Percentiles rank a stretch among this genome's conserved stretches.
These are phyloP conservation scores for Hanseniaspora lachancei DNA, from an alignment of 805 yeast genomes.

Conservation along the genomic window DNA sequence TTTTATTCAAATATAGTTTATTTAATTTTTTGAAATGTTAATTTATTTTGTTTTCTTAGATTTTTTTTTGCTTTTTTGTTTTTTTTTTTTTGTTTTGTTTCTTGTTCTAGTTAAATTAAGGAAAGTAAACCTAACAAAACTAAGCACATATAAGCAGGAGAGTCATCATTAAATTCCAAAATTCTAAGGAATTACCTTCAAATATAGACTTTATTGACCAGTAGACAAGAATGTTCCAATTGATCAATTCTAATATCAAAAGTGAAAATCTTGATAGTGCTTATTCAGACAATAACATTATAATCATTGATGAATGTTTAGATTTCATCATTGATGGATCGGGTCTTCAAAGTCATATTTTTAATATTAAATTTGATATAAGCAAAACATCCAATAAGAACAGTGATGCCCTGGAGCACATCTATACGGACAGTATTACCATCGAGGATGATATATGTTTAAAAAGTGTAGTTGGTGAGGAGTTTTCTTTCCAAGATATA, in stretches of 20 bases:
- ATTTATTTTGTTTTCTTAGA: too few relatives aligned
- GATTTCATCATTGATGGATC: background rate
- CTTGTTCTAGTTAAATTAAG: too few relatives aligned
- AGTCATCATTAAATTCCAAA: too few relatives aligned
- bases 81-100: too few relatives aligned
- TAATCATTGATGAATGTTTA: constrained; percentile 3
- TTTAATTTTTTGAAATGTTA: background rate
- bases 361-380: background rate
- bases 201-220: background rate
- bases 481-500: background rate
- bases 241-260: background rate
- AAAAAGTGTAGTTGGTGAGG: constrained; percentile 7
- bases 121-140: too few relatives aligned
- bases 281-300: background rate
- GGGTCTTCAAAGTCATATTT: background rate
- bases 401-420: background rate
- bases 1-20: background rate
- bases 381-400: background rate
- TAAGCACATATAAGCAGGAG: too few relatives aligned
- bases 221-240: background rate
- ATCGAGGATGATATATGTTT: background rate
- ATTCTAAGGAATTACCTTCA: too few relatives aligned
- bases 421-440: constrained; percentile 1
- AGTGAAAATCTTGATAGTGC: background rate
- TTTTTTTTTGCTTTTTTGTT: too few relatives aligned